These are phyloP conservation scores for Metschnikowia gelsemii DNA, from an alignment of 805 yeast species.

Conservation along the genomic window DNA sequence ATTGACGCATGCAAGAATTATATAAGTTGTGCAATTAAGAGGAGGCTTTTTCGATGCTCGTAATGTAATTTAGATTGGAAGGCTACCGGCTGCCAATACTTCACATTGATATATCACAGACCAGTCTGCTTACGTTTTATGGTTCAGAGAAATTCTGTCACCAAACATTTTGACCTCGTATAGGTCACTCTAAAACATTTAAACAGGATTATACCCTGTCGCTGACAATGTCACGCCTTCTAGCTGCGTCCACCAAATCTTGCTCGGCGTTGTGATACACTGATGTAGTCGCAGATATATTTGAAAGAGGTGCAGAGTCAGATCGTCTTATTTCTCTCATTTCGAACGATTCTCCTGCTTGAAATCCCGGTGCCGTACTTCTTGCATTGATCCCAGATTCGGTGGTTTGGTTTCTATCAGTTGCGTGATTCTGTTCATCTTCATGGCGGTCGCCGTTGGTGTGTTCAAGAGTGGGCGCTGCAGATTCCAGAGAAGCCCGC, in stretches of 20 bases:
- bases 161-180: too few species aligned
- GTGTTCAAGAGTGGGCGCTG: too few species aligned
- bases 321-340: conserved; percentile 8
- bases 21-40: too few species aligned
- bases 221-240: conserved; percentile 11
- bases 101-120: too few species aligned
- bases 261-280: conserved; percentile 10
- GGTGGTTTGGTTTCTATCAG: neutral
- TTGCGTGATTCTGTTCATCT: neutral
- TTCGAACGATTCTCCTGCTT: conserved; percentile 3
- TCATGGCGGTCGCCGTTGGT: neutral
- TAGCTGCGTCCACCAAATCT: conserved; percentile 13
- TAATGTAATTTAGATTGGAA: too few species aligned
- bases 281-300: conserved; percentile 1
- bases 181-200: too few species aligned
- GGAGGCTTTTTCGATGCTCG: too few species aligned
- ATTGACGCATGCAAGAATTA: too few species aligned
- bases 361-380: neutral
- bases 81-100: too few species aligned
- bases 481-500: conserved; percentile 10
- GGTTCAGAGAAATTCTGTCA: too few species aligned
- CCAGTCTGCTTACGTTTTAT: too few species aligned
- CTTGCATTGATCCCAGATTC: neutral
- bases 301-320: neutral
- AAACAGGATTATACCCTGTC: conserved; percentile 8